Percentiles rank a stretch among this genome's conserved stretches.
Conservation (phyloP, 495 filamentous ascomycete genomes). For the Podospora pseudopauciseta region DNA sequence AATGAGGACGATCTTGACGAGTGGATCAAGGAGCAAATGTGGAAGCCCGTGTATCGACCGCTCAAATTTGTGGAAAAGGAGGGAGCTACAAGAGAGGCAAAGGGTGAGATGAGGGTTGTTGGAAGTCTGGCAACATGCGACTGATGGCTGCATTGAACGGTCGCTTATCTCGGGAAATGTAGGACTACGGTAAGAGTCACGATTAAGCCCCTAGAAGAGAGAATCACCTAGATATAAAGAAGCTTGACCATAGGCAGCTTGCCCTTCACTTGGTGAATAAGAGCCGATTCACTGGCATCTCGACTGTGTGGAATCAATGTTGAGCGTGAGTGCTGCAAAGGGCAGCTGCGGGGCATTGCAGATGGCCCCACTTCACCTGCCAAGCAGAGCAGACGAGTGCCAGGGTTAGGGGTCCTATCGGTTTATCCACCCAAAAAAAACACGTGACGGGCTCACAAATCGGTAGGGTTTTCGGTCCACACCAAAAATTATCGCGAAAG, state of each 20-base stretch:
- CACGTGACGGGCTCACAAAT: constrained; percentile 33
- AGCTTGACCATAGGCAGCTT: no score
- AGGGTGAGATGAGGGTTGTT: constrained; percentile 56
- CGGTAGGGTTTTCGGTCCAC: constrained; percentile 39
- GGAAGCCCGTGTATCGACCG: constrained; percentile 71
- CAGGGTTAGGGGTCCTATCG: constrained; percentile 14
- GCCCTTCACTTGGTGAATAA: no score
- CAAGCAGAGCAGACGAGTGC: neutral
- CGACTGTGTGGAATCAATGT: neutral
- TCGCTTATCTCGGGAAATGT: neutral
- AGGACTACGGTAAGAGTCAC: neutral
- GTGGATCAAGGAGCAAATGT: constrained; percentile 90
- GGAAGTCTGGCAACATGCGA: constrained; percentile 25
- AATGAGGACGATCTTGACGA: constrained; percentile 60
- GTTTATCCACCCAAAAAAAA: neutral
- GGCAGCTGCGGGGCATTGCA: neutral
- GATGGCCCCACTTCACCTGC: neutral
- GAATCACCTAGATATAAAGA: no score
- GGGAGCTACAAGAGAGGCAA: constrained; percentile 51
- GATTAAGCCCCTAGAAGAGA: neutral
- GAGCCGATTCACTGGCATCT: neutral
- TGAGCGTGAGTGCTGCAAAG: neutral
- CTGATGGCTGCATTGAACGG: neutral
- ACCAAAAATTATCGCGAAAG: constrained; percentile 38
- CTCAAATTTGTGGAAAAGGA: constrained; percentile 53